These are phyloP conservation scores for Strobilomyces dryophilus DNA, from an alignment of 768 basidiomycete species.

Conservation along the genomic window DNA sequence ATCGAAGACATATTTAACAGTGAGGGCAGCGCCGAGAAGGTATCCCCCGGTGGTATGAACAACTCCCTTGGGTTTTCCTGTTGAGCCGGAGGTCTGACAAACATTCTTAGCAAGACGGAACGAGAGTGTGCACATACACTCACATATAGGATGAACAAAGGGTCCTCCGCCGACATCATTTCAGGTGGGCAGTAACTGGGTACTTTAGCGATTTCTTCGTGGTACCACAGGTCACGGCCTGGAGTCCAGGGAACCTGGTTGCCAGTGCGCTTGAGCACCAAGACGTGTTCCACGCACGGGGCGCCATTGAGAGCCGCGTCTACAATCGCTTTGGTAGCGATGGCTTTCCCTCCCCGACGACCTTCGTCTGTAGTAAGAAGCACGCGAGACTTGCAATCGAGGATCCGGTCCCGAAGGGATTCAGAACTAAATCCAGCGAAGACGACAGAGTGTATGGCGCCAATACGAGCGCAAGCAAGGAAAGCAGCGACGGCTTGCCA, in stretches of 20 bases:
- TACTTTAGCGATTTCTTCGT: slow-evolving; percentile 84
- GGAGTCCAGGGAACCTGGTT: slow-evolving; percentile 73
- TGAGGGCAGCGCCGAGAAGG: slow-evolving; percentile 85
- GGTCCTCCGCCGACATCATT: slow-evolving; percentile 89
- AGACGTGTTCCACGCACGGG: slow-evolving; percentile 82
- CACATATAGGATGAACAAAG: slow-evolving; percentile 97
- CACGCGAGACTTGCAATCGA: slow-evolving; percentile 87
- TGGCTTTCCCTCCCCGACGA: slow-evolving; percentile 86
- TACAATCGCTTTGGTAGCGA: slow-evolving; percentile 92
- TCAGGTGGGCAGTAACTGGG: slow-evolving; percentile 86
- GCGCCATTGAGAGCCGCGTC: slow-evolving; percentile 86
- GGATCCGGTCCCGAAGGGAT: slow-evolving; percentile 85
- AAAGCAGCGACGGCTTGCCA: slow-evolving; percentile 96
- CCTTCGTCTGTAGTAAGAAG: slow-evolving; percentile 97
- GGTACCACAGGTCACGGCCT: slow-evolving; percentile 95
- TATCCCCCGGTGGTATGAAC: slow-evolving; percentile 89
- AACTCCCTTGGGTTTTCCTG: slow-evolving; percentile 96
- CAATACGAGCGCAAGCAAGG: slow-evolving; percentile 96
- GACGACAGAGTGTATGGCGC: slow-evolving; percentile 94
- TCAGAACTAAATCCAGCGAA: slow-evolving; percentile 98
- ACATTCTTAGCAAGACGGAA: slow-evolving; percentile 3
- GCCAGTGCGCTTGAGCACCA: slow-evolving; percentile 88
- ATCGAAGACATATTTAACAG: slow-evolving; percentile 97
- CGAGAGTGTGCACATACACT: slow-evolving; percentile 30
- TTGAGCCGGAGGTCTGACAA: slow-evolving; percentile 83